Conservation (phyloP, 2,329 filamentous ascomycete genomes). For the Aspergillus japonicus region DNA sequence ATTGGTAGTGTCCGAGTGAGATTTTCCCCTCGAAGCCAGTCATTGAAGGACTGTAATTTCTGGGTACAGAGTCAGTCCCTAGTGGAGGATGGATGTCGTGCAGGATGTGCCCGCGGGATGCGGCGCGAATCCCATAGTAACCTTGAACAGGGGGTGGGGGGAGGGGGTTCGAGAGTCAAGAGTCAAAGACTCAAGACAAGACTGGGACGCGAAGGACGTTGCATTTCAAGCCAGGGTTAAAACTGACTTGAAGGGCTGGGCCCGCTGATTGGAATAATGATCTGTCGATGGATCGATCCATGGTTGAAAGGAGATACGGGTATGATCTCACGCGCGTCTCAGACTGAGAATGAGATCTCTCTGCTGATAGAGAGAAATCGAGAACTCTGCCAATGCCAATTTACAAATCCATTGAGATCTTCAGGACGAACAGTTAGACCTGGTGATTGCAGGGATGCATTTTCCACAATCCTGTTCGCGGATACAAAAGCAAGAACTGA, state of each 20-base stretch:
- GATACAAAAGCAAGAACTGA: neutral
- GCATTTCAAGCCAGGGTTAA: slow-evolving; percentile 17
- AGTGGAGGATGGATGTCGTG: slow-evolving; percentile 22
- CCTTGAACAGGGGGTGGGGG: slow-evolving; percentile 21
- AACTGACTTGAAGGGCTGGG: neutral
- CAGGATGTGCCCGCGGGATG: slow-evolving; percentile 24
- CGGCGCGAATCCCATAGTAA: slow-evolving; percentile 23
- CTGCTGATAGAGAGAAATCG: neutral
- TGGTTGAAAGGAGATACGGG: neutral
- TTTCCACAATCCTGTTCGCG: neutral
- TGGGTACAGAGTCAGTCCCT: slow-evolving; percentile 9
- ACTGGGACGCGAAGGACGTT: slow-evolving; percentile 11
- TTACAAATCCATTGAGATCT: neutral
- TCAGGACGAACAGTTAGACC: no score
- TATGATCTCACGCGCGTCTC: neutral
- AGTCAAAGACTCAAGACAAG: neutral
- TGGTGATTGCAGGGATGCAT: neutral
- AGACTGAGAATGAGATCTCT: neutral
- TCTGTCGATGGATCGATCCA: neutral
- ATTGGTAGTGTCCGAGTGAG: slow-evolving; percentile 17
- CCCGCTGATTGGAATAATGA: neutral
- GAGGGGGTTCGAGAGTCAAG: neutral
- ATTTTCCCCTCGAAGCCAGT: slow-evolving; percentile 10
- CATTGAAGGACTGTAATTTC: slow-evolving; percentile 8
- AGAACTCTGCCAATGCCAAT: no score